Conservation (phyloP, 208 protist species). For the Leishmania amazonensis region DNA sequence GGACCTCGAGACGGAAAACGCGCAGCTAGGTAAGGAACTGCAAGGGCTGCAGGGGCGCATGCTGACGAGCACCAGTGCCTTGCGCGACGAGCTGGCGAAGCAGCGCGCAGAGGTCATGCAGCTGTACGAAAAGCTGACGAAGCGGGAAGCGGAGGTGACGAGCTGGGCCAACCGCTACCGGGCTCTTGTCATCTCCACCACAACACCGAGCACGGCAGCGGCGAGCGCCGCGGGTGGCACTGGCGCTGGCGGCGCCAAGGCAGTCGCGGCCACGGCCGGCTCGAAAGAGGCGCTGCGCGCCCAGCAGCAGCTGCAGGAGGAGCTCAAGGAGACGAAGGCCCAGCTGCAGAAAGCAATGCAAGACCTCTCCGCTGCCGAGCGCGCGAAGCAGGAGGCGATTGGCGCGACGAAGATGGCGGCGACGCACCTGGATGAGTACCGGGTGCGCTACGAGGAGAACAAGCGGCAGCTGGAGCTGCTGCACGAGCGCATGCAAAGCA, state of each 20-base stretch:
- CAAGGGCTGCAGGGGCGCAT: constrained; percentile 55
- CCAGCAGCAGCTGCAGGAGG: constrained; percentile 18
- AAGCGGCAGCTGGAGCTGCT: constrained; percentile 34
- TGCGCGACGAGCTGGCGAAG: constrained; percentile 72
- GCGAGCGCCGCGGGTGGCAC: neutral
- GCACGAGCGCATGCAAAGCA: constrained; percentile 49
- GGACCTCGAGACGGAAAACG: constrained; percentile 51
- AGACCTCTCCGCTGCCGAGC: constrained; percentile 26
- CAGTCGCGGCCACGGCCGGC: neutral
- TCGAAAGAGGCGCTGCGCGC: constrained; percentile 8
- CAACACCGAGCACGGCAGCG: constrained; percentile 5
- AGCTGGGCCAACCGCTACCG: constrained; percentile 44
- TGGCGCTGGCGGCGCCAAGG: neutral
- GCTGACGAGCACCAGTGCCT: constrained; percentile 40
- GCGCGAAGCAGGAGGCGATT: constrained; percentile 25
- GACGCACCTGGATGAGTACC: constrained; percentile 40
- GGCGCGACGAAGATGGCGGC: constrained; percentile 19
- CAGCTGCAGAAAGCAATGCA: constrained; percentile 22
- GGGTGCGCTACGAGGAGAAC: constrained; percentile 40
- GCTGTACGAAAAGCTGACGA: constrained; percentile 43
- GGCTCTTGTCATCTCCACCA: constrained; percentile 20
- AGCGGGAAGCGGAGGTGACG: constrained; percentile 44
- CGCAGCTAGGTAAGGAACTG: constrained; percentile 50
- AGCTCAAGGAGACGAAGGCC: constrained; percentile 33
- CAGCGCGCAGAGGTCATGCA: constrained; percentile 48